Conservation (phyloP, 345 rosid genomes). For the Eucalyptus viminalis region DNA sequence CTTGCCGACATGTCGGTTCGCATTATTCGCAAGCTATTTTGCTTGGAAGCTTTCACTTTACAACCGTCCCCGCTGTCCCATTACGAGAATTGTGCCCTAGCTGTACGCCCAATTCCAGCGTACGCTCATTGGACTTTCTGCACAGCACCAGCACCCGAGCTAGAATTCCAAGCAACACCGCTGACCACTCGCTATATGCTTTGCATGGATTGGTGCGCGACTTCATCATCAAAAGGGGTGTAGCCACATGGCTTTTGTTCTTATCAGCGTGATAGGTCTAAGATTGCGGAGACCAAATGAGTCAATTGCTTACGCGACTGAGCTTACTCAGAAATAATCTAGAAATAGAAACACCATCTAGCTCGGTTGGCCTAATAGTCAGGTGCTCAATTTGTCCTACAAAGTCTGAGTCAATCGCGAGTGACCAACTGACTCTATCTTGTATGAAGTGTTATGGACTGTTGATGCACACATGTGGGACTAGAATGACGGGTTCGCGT, state of each 20-base stretch:
- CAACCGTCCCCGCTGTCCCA: background rate
- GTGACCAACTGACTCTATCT: background rate
- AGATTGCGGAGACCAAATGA: background rate
- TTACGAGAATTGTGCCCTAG: background rate
- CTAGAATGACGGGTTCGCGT: background rate
- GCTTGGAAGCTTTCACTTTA: background rate
- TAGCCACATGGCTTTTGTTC: background rate
- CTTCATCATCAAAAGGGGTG: background rate
- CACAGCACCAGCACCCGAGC: background rate
- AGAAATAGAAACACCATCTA: background rate
- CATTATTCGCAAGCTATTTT: background rate
- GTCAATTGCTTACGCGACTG: background rate
- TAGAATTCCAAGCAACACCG: background rate
- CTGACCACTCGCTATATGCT: background rate
- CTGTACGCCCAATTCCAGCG: background rate
- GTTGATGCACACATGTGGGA: background rate
- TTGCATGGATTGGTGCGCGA: background rate
- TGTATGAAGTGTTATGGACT: background rate
- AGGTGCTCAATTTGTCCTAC: background rate
- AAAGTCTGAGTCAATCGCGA: background rate
- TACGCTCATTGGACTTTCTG: background rate
- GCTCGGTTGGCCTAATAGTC: background rate
- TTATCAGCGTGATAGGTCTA: background rate
- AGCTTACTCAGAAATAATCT: background rate
- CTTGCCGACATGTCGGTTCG: background rate